Conservation (phyloP, 108 stramenopile genomes). For the Skeletonema menzelii region DNA sequence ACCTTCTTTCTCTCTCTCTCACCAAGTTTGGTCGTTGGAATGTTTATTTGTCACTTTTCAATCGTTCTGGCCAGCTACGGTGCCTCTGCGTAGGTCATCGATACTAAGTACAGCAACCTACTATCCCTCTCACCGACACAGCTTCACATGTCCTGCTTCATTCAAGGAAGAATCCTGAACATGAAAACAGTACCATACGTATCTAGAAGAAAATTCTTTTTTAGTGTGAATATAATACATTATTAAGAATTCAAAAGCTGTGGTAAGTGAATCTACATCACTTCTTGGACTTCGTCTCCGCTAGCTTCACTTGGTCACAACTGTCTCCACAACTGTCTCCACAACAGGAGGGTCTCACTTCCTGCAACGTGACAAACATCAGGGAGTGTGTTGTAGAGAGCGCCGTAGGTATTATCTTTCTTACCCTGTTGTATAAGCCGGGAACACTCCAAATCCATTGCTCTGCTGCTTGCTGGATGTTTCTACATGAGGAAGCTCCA, state of each 20-base stretch:
- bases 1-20: not conserved
- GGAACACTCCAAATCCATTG: constrained; percentile 26
- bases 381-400: not conserved
- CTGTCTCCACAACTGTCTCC: not conserved
- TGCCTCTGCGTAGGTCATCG: no score
- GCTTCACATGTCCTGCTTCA: no score
- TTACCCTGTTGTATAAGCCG: constrained; percentile 33
- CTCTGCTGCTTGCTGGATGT: constrained; percentile 7
- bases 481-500: constrained; percentile 35
- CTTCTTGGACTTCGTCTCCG: not conserved
- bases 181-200: no score
- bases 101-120: no score
- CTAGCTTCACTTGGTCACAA: not conserved
- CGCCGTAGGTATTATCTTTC: not conserved
- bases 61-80: not conserved
- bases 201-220: no score
- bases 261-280: not conserved
- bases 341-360: not conserved
- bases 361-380: not conserved
- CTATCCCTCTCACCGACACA: no score
- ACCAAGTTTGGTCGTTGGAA: not conserved
- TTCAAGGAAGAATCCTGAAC: no score
- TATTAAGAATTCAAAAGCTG: not conserved
- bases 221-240: not conserved
- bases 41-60: not conserved